Evolutionary conservation across 495 filamentous ascomycete species (phyloP).

Genomic region (Talaromyces liani): DNA sequence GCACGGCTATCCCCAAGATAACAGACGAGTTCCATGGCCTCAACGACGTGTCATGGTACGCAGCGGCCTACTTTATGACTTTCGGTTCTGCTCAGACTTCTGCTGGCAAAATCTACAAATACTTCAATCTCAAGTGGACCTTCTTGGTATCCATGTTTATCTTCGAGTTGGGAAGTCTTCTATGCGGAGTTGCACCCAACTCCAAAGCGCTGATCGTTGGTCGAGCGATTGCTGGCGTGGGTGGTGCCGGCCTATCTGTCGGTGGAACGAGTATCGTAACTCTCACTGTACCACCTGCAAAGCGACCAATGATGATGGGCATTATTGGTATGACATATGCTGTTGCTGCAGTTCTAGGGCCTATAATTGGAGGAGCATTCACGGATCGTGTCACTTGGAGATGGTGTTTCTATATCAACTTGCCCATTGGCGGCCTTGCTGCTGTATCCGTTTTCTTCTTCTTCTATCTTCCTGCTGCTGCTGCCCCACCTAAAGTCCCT

Average conservation of each 20-base stretch:
- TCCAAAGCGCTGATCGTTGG: slow-evolving; percentile 61
- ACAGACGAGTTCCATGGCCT: slow-evolving; percentile 22
- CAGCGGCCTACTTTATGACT: slow-evolving; percentile 19
- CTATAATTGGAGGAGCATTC: slow-evolving; percentile 70
- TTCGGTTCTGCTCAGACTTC: slow-evolving; percentile 21
- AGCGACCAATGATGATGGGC: slow-evolving; percentile 1
- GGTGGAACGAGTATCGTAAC: slow-evolving; percentile 27
- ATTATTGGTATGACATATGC: slow-evolving; percentile 16
- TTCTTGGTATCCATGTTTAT: slow-evolving; percentile 23
- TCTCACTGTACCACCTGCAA: slow-evolving; percentile 19
- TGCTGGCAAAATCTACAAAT: slow-evolving; percentile 21
- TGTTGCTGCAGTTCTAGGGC: slow-evolving; percentile 64
- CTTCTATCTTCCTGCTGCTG: slow-evolving; percentile 24
- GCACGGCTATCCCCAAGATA: slow-evolving; percentile 19
- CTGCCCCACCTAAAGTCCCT: slow-evolving; percentile 32
- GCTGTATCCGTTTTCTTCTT: slow-evolving; percentile 6
- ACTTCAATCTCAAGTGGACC: slow-evolving; percentile 19
- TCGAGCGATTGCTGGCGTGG: slow-evolving; percentile 62
- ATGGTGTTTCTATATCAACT: slow-evolving; percentile 19
- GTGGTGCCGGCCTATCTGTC: slow-evolving; percentile 32
- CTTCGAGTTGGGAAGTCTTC: slow-evolving; percentile 61
- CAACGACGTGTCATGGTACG: slow-evolving; percentile 19
- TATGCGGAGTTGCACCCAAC: slow-evolving; percentile 59
- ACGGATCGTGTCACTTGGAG: slow-evolving; percentile 38
- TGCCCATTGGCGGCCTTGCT: slow-evolving; percentile 48